These are phyloP conservation scores for Camellia granthamiana DNA, from an alignment of 148 eudicot species.

Conservation along the genomic window DNA sequence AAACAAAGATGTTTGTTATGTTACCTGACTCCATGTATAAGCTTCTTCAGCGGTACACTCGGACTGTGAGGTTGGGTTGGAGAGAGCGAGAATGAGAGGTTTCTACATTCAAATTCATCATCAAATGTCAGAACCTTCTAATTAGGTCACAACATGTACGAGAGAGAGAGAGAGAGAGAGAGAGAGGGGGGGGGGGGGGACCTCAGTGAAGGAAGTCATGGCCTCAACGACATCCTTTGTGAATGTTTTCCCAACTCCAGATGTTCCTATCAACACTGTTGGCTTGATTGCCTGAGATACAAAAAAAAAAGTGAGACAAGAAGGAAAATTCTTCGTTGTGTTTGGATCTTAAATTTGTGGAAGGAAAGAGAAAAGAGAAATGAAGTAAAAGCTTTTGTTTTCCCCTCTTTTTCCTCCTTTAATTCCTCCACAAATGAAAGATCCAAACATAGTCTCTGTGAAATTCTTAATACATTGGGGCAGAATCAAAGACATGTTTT, in stretches of 20 bases:
- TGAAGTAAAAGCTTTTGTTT: too few species aligned
- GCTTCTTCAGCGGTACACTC: conserved; percentile 99
- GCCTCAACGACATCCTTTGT: conserved; percentile 83
- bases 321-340: background rate
- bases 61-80: conserved; percentile 91
- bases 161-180: conserved; percentile 6
- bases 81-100: conserved; percentile 88
- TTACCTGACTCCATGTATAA: conserved; percentile 86
- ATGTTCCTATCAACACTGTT: conserved; percentile 84
- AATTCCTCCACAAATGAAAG: too few species aligned
- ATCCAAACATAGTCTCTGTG: too few species aligned
- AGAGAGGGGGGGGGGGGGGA: conserved; percentile 18
- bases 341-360: background rate
- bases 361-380: too few species aligned
- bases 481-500: too few species aligned
- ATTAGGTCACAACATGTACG: background rate
- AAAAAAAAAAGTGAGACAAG: conserved; percentile 7
- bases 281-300: conserved; percentile 66
- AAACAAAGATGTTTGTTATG: background rate
- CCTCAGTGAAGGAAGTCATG: conserved; percentile 75
- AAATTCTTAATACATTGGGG: too few species aligned
- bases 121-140: conserved; percentile 4
- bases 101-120: conserved; percentile 47
- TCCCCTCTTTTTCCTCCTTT: too few species aligned
- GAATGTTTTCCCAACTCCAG: conserved; percentile 80